Percentiles rank a stretch among this genome's conserved stretches.
These are phyloP conservation scores for Lasiodiplodia hormozganensis DNA, from an alignment of 2,329 filamentous ascomycete species.

Conservation along the genomic window DNA sequence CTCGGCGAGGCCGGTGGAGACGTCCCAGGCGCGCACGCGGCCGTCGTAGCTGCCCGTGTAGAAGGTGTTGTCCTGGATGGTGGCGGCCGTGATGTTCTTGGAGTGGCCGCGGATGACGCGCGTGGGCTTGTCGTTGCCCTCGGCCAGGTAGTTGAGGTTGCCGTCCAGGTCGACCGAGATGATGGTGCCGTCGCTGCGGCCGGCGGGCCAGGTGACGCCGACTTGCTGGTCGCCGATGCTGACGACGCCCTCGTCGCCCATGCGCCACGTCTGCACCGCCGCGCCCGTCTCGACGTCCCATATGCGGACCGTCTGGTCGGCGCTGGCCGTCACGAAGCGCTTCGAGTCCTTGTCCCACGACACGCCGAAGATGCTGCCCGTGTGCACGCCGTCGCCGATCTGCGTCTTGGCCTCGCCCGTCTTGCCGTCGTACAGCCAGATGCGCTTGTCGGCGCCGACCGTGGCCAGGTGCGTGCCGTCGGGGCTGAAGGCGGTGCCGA, in stretches of 20 bases:
- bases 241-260: constrained; percentile 75
- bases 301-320: constrained; percentile 91
- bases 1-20: constrained; percentile 70
- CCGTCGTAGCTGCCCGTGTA: constrained; percentile 95
- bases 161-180: constrained; percentile 89
- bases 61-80: constrained; percentile 67
- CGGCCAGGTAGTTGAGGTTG: constrained; percentile 85
- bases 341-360: constrained; percentile 90
- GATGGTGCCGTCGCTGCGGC: constrained; percentile 82
- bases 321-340: constrained; percentile 87
- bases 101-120: constrained; percentile 85
- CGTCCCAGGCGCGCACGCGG: constrained; percentile 83
- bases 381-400: constrained; percentile 85
- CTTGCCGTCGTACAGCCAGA: constrained; percentile 96
- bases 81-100: constrained; percentile 85
- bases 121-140: constrained; percentile 72
- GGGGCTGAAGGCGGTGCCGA: constrained; percentile 86
- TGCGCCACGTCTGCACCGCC: constrained; percentile 80
- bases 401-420: constrained; percentile 82
- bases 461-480: constrained; percentile 83
- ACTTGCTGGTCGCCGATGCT: constrained; percentile 88
- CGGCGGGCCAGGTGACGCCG: constrained; percentile 87
- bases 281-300: constrained; percentile 89
- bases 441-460: constrained; percentile 89
- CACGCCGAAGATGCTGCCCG: constrained; percentile 89